Conservation (phyloP, 1,139 yeast genomes). For the Scheffersomyces segobiensis region DNA sequence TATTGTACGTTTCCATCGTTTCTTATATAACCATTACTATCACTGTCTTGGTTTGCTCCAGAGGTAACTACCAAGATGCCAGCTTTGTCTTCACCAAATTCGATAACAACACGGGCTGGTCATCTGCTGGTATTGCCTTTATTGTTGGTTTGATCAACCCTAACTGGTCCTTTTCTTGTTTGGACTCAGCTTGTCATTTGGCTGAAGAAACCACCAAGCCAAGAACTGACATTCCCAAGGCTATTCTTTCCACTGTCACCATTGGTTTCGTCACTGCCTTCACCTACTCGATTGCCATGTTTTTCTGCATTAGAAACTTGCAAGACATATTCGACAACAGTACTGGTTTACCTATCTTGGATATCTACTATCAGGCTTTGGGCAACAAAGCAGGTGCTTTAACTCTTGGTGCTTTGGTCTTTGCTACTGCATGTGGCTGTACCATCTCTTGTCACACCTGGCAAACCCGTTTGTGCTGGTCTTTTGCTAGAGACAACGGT, state of each 20-base stretch:
- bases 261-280: slow-evolving; percentile 66
- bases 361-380: slow-evolving; percentile 60
- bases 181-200: slow-evolving; percentile 71
- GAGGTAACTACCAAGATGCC: slow-evolving; percentile 56
- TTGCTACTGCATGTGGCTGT: slow-evolving; percentile 68
- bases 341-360: slow-evolving; percentile 65
- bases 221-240: slow-evolving; percentile 60
- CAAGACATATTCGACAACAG: slow-evolving; percentile 44
- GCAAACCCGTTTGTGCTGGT: slow-evolving; percentile 78
- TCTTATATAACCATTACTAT: slow-evolving; percentile 58
- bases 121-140: slow-evolving; percentile 57
- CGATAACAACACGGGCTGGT: slow-evolving; percentile 68
- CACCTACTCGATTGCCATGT: slow-evolving; percentile 60
- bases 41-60: slow-evolving; percentile 55
- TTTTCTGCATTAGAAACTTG: slow-evolving; percentile 57
- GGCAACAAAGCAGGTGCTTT: slow-evolving; percentile 58
- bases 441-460: slow-evolving; percentile 73
- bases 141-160: slow-evolving; percentile 68
- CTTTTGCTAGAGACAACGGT: slow-evolving; percentile 68
- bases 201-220: slow-evolving; percentile 66
- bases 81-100: slow-evolving; percentile 62
- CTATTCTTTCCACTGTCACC: slow-evolving; percentile 64
- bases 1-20: slow-evolving; percentile 54
- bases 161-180: slow-evolving; percentile 68
- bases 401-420: slow-evolving; percentile 55